Percentiles rank a stretch among this genome's conserved stretches.
Conservation (phyloP, 139 green algal genomes). For the Tetratostichococcus sp. region DNA sequence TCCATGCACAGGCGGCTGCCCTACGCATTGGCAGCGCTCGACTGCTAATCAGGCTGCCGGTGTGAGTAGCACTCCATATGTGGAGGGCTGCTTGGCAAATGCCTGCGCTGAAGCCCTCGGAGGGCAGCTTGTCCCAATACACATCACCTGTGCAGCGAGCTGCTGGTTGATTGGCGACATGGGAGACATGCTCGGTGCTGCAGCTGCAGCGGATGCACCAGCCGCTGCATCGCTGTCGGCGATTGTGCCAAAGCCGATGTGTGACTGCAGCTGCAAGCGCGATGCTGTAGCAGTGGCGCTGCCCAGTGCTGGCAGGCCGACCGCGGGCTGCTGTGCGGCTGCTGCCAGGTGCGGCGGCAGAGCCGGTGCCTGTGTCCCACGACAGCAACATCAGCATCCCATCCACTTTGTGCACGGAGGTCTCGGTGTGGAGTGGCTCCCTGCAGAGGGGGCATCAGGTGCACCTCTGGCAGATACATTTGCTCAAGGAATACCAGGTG, state of each 20-base stretch:
- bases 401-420: background rate
- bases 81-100: background rate
- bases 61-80: background rate
- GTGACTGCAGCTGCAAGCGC: background rate
- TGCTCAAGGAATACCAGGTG: no score
- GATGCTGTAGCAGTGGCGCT: background rate
- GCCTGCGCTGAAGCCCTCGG: background rate
- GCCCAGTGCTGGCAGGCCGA: background rate
- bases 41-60: no score
- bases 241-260: background rate
- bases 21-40: background rate
- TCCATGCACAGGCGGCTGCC: background rate
- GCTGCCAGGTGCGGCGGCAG: background rate
- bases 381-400: background rate
- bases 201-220: no score
- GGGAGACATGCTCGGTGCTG: no score
- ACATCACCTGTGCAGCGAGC: background rate
- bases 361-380: background rate
- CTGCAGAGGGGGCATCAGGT: no score
- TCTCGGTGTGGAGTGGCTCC: background rate
- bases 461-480: background rate
- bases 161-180: background rate
- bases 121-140: background rate
- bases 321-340: background rate
- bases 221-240: no score